phyloP scores from a whole-genome alignment of 495 filamentous ascomycete genomes.

The Penicillium simplicissimum region DNA sequence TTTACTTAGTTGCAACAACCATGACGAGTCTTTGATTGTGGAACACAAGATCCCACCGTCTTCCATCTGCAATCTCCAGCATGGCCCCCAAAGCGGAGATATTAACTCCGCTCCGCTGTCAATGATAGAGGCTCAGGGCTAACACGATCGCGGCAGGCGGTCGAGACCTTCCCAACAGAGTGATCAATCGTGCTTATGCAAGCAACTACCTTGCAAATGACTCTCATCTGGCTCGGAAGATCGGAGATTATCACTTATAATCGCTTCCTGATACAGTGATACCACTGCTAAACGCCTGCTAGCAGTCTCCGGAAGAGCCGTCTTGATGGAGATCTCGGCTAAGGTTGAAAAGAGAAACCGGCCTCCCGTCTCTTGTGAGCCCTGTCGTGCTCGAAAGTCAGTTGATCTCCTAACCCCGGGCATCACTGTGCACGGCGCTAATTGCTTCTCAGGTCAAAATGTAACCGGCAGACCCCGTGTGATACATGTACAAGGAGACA shows the following conservation, averaged over 20 bases:
- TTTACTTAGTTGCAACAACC: no score
- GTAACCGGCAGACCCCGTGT: constrained; percentile 46
- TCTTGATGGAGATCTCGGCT: neutral
- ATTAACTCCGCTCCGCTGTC: constrained; percentile 14
- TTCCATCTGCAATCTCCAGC: neutral
- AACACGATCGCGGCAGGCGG: neutral
- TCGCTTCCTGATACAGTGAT: neutral
- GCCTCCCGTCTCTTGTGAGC: constrained; percentile 40
- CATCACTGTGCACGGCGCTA: neutral
- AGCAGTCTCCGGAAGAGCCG: neutral
- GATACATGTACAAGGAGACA: constrained; percentile 48
- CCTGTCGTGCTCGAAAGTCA: constrained; percentile 42
- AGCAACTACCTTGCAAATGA: neutral
- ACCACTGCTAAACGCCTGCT: neutral
- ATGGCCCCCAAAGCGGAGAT: constrained; percentile 9
- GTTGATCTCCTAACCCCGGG: constrained; percentile 8
- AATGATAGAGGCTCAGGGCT: no score
- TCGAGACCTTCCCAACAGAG: neutral
- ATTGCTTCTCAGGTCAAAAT: constrained; percentile 40
- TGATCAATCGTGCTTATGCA: neutral
- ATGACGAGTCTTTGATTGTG: no score
- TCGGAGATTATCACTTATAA: neutral
- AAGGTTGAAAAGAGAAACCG: constrained; percentile 37
- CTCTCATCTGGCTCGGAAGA: neutral
- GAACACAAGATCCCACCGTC: neutral